Conservation (phyloP, 768 basidiomycete genomes). For the Saitozyma podzolica region DNA sequence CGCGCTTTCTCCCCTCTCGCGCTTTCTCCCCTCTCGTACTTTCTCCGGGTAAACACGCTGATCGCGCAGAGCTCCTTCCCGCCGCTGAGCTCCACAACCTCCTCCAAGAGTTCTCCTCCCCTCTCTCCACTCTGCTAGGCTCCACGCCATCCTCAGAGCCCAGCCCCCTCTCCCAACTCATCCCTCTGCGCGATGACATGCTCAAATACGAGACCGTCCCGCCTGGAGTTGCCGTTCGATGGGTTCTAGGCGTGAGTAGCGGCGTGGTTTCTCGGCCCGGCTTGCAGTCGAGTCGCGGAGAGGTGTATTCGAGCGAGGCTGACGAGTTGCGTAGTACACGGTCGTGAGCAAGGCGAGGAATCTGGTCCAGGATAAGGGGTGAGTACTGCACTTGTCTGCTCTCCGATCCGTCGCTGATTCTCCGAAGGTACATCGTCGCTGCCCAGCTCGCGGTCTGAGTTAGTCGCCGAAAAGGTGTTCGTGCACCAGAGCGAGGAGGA, state of each 20-base stretch:
- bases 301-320: too few species aligned
- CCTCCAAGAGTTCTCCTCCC: slow-evolving; percentile 42
- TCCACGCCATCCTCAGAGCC: slow-evolving; percentile 3
- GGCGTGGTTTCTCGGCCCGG: too few species aligned
- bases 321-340: slow-evolving; percentile 31
- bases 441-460: not conserved
- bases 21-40: too few species aligned
- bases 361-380: slow-evolving; percentile 50
- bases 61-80: slow-evolving; percentile 43
- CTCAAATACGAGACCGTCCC: slow-evolving; percentile 22
- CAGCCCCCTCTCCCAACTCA: slow-evolving; percentile 8
- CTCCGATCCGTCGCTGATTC: not conserved
- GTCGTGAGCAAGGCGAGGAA: slow-evolving; percentile 46
- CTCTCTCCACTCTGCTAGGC: not conserved
- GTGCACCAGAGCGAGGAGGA: too few species aligned
- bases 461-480: not conserved
- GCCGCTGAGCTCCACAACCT: slow-evolving; percentile 47
- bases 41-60: not conserved
- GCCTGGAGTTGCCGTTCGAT: slow-evolving; percentile 37
- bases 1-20: too few species aligned
- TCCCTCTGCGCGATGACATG: slow-evolving; percentile 28
- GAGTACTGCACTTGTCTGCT: slow-evolving; percentile 10
- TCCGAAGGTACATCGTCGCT: slow-evolving; percentile 7
- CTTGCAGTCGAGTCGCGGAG: too few species aligned
- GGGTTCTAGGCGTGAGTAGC: slow-evolving; percentile 50